Evolutionary conservation across 306 rosid species (phyloP).

Genomic region (Ormosia semicastrata): DNA sequence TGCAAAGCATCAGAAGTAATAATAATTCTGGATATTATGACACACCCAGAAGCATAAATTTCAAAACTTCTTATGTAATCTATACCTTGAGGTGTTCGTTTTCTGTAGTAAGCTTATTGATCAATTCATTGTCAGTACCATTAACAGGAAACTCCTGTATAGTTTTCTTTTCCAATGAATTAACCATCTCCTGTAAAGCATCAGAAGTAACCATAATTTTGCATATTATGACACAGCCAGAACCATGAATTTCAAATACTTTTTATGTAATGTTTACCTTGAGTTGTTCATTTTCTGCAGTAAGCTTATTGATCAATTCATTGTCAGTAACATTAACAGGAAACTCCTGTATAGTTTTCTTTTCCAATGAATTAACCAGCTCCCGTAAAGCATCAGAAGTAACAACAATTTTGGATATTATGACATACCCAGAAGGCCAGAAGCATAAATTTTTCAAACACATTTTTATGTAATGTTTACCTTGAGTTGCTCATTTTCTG

Average conservation of each 20-base stretch:
- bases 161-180: constrained; percentile 28
- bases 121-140: constrained; percentile 48
- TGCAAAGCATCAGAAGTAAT: constrained; percentile 35
- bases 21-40: constrained; percentile 7
- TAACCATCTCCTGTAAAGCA: constrained; percentile 22
- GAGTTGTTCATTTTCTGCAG: constrained; percentile 71
- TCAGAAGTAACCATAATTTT: constrained; percentile 3
- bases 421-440: not conserved
- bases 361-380: constrained; percentile 26
- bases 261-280: constrained; percentile 45
- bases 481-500: constrained; percentile 39
- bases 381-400: constrained; percentile 17
- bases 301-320: constrained; percentile 53
- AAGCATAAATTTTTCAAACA: not conserved
- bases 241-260: constrained; percentile 6
- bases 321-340: constrained; percentile 47
- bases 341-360: constrained; percentile 34
- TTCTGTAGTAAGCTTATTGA: constrained; percentile 61
- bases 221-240: not conserved
- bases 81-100: constrained; percentile 72
- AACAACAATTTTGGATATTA: constrained; percentile 1
- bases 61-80: not conserved
- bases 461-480: constrained; percentile 2
- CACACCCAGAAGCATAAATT: not conserved
- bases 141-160: constrained; percentile 42